Conservation (phyloP, 108 stramenopile genomes). For the Skeletonema tropicum region DNA sequence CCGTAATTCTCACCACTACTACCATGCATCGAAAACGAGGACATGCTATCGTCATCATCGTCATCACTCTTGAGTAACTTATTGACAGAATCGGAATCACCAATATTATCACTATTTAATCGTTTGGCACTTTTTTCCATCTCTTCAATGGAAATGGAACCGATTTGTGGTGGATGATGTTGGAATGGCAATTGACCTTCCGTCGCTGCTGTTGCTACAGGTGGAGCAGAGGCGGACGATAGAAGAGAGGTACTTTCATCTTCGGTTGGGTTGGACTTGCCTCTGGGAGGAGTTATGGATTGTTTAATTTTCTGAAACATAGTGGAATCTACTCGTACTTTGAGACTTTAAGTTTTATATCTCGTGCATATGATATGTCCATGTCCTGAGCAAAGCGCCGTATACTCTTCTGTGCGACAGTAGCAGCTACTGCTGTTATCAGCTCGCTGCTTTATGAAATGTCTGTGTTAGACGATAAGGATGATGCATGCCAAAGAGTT, state of each 20-base stretch:
- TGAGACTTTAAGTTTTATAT: no score
- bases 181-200: background rate
- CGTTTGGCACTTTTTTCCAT: slow-evolving; percentile 23
- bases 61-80: slow-evolving; percentile 8
- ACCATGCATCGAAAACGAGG: background rate
- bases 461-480: no score
- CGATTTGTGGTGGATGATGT: background rate
- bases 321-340: background rate
- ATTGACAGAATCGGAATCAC: slow-evolving; percentile 34
- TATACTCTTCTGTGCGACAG: no score
- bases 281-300: background rate
- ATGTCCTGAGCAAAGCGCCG: no score
- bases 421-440: no score
- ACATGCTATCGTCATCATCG: no score
- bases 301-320: slow-evolving; percentile 2
- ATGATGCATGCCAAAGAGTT: no score
- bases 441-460: no score
- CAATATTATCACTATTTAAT: slow-evolving; percentile 12
- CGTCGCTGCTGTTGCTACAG: background rate
- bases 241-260: background rate
- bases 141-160: slow-evolving; percentile 6
- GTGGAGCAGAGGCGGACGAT: background rate
- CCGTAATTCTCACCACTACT: no score
- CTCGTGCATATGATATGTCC: no score
- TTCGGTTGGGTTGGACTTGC: background rate